phyloP scores from a whole-genome alignment of 192 early-diverging fungal species.

The Coemansia sp. region DNA sequence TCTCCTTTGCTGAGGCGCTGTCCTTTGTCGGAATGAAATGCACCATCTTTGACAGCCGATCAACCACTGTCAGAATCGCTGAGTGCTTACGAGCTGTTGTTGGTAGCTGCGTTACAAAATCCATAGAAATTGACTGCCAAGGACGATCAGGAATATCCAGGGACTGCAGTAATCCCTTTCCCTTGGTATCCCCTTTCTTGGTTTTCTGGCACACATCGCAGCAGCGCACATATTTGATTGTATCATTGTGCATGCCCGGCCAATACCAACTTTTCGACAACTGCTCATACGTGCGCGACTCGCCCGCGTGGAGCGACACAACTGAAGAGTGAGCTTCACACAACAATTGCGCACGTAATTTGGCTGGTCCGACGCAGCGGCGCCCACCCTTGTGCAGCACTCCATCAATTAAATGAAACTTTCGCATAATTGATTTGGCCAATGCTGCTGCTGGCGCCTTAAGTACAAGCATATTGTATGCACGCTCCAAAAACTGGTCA shows the following conservation, averaged over 20 bases:
- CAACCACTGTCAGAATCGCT: conserved; percentile 5
- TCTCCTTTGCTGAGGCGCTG: conserved; percentile 2
- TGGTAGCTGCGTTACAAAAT: conserved; percentile 4
- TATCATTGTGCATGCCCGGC: too few species aligned
- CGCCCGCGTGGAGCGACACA: conserved; percentile 10
- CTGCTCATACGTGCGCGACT: conserved; percentile 1
- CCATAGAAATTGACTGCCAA: conserved; percentile 5
- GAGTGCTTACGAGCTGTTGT: not conserved
- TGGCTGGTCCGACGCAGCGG: not conserved
- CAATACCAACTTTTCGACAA: not conserved
- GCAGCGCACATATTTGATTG: not conserved
- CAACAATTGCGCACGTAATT: conserved; percentile 1
- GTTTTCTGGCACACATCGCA: conserved; percentile 14
- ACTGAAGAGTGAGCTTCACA: not conserved
- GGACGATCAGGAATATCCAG: conserved; percentile 10
- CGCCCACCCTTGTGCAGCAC: conserved; percentile 5
- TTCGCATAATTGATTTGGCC: not conserved
- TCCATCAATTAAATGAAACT: conserved; percentile 2
- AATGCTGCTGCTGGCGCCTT: too few species aligned
- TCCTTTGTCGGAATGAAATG: conserved; percentile 9
- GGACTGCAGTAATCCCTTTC: conserved; percentile 3
- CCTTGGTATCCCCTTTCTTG: not conserved
- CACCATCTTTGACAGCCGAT: conserved; percentile 6
- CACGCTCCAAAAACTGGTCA: too few species aligned
- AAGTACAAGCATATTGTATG: too few species aligned